Base-by-base conservation (phyloP, 176 grass and related monocot genomes). In the Raddia guianensis region DNA sequence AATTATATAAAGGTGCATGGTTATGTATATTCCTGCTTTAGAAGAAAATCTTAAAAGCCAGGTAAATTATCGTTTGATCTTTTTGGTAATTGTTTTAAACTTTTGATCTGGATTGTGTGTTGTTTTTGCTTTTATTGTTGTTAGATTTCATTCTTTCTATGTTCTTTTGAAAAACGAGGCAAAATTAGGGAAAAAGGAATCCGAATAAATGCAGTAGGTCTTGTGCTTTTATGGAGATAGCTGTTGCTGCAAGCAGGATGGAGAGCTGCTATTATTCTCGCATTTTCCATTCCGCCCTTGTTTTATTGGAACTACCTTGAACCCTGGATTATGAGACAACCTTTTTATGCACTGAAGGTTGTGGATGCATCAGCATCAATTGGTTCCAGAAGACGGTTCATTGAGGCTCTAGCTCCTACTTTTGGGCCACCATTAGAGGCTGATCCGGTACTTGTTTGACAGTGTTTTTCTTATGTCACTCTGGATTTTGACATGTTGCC, bases 401-500 rank as follows among this genome's bases (percentile, higher is more conserved):
- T 98, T 68, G 95, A 98, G 57, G 95, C 95, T 45, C 74, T 98
- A 82, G 63, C 86, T 79, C 75, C 90, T 76, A 43, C 78, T 69
- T 98, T 98, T 55, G 95, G 95, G 45, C 87, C 88, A 27, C 95
- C 95, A 84, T 69, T 98, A 81, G 95, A 98, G 84, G 88, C 92
- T 79, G 95, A 98, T 89, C 90, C 90, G 76, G 95, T 98, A 80
- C 56, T 60, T 76, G 13, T 54, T 73, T 9, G 42, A 2, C 37
- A 51, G 65, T 68, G 12, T 55, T 80, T 45, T 71, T 87, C 20
- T 70, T 72, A 27, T 37, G 14, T 79, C 52, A 65, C 81, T 44
- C 21, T 56, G 16, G 37, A 12, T 84, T 62, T 83, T 49, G 61
- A 43, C 65, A 46, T 58, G 69, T 79, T 40, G 34, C 11, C 55